Conservation (phyloP, 371 early-diverging fungal genomes). For the Mortierella sp. region DNA sequence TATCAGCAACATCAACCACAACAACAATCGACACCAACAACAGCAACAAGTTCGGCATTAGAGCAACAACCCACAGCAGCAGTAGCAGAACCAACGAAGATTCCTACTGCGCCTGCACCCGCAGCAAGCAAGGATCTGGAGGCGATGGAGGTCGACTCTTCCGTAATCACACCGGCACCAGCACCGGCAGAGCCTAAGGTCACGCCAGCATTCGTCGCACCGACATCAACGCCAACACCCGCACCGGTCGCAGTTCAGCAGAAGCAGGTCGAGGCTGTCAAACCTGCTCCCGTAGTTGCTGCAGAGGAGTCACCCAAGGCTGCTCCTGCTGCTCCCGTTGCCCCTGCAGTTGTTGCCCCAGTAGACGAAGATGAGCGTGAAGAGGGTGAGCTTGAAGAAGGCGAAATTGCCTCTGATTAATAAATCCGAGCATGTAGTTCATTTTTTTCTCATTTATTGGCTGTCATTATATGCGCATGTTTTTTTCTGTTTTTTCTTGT, state of each 20-base stretch:
- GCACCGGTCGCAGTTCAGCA: no score
- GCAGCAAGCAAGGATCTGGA: neutral
- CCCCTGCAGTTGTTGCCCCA: neutral
- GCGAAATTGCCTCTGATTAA: conserved; percentile 45
- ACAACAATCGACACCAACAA: neutral
- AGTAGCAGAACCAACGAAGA: neutral
- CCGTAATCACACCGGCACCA: neutral
- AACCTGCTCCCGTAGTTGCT: neutral
- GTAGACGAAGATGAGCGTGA: conserved; percentile 20
- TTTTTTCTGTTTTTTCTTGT: neutral
- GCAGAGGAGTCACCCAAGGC: neutral
- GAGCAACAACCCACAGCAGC: neutral
- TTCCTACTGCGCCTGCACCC: neutral
- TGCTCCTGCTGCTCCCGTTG: neutral
- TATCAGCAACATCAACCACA: neutral
- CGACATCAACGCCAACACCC: neutral
- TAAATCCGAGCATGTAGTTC: neutral
- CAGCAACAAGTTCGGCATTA: neutral
- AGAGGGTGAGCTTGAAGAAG: conserved; percentile 56
- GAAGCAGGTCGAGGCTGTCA: neutral
- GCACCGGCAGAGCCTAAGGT: neutral
- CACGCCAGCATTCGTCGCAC: neutral
- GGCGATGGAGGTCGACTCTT: conserved; percentile 12
- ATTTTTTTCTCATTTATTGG: neutral
- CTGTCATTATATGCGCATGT: no score